Percentiles rank a stretch among this genome's conserved stretches.
Conservation (phyloP, 1,284 basidiomycete genomes). For the Marasmius tenuissimus region DNA sequence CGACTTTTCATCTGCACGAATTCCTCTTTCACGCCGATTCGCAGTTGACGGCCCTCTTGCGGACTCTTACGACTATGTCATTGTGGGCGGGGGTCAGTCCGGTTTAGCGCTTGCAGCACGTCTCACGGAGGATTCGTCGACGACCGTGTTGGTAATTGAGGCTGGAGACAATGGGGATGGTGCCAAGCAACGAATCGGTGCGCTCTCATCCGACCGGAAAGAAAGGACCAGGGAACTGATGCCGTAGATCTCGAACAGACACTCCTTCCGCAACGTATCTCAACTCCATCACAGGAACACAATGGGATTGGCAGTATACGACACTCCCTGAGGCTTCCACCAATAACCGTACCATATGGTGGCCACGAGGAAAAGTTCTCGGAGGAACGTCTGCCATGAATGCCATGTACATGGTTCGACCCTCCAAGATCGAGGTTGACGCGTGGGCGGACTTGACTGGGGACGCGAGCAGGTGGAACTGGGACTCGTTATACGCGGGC, state of each 20-base stretch:
- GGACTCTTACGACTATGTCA: not conserved
- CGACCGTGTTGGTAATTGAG: conserved; percentile 74
- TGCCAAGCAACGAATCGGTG: conserved; percentile 37
- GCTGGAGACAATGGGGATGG: conserved; percentile 63
- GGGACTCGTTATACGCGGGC: conserved; percentile 42
- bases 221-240: not conserved
- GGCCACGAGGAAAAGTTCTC: conserved; percentile 67
- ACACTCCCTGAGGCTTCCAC: conserved; percentile 51
- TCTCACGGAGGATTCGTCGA: conserved; percentile 67
- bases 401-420: conserved; percentile 58
- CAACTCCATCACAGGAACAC: conserved; percentile 43
- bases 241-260: conserved; percentile 15
- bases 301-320: conserved; percentile 65
- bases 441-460: conserved; percentile 39
- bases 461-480: conserved; percentile 39
- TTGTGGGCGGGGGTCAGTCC: conserved; percentile 29
- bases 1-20: not conserved
- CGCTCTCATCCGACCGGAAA: conserved; percentile 18
- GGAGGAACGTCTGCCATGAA: conserved; percentile 77
- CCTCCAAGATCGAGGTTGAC: conserved; percentile 45
- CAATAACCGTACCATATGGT: conserved; percentile 37
- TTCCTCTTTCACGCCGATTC: not conserved
- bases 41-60: not conserved
- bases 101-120: conserved; percentile 74
- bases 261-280: conserved; percentile 43